These are phyloP conservation scores for Paralagenidium karlingii DNA, from an alignment of 352 stramenopile species.

Conservation along the genomic window DNA sequence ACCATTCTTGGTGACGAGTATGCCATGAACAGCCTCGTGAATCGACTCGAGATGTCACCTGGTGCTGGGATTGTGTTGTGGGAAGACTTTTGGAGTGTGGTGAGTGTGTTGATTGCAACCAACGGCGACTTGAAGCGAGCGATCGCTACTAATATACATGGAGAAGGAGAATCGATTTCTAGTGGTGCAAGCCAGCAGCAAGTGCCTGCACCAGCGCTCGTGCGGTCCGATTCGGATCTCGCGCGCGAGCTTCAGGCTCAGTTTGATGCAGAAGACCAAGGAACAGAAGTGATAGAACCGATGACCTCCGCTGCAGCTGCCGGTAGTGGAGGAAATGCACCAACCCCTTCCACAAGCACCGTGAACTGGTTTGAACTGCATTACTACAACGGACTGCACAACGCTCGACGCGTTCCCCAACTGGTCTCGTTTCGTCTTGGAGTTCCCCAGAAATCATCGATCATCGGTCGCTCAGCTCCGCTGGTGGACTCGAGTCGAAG, in stretches of 20 bases:
- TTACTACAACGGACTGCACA: slow-evolving; percentile 26
- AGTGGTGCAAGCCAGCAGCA: too few relatives aligned
- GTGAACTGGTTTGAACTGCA: slow-evolving; percentile 14
- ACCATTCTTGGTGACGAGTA: slow-evolving; percentile 45
- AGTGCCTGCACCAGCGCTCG: slow-evolving; percentile 6
- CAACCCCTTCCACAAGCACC: background rate
- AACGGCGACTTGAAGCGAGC: slow-evolving; percentile 53
- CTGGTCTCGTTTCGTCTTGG: slow-evolving; percentile 13
- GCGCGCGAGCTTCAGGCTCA: slow-evolving; percentile 59
- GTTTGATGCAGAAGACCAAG: slow-evolving; percentile 42
- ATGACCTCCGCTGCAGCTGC: background rate
- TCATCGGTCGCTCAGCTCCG: slow-evolving; percentile 56
- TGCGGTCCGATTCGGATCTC: slow-evolving; percentile 56
- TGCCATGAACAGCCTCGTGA: slow-evolving; percentile 43
- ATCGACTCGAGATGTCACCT: slow-evolving; percentile 34
- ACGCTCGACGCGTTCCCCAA: slow-evolving; percentile 23
- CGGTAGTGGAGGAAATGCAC: background rate
- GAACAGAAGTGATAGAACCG: background rate
- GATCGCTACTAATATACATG: slow-evolving; percentile 26
- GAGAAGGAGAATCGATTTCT: too few relatives aligned
- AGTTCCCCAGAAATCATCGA: too few relatives aligned
- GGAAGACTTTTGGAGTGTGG: slow-evolving; percentile 87
- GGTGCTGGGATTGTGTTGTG: slow-evolving; percentile 86
- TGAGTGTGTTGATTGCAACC: slow-evolving; percentile 66
- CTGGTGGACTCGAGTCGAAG: slow-evolving; percentile 23